These are phyloP conservation scores for Auriscalpium vulgare DNA, from an alignment of 768 basidiomycete genomes.

Conservation along the genomic window DNA sequence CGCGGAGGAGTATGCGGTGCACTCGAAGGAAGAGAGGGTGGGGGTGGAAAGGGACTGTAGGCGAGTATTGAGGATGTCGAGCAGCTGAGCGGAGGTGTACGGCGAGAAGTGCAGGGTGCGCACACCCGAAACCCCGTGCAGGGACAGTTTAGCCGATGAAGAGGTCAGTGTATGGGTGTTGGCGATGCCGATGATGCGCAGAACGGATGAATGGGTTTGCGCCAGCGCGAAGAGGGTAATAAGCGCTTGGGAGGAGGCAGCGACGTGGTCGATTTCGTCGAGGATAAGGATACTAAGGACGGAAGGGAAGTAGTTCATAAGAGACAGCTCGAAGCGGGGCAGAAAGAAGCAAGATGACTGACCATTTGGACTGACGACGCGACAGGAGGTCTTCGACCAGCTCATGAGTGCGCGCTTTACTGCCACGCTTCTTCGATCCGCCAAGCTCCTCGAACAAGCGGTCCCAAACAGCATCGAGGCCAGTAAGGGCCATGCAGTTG, in stretches of 20 bases:
- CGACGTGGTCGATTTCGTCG: conserved; percentile 83
- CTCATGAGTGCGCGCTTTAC: conserved; percentile 29
- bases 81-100: conserved; percentile 66
- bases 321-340: too few relatives aligned
- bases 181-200: conserved; percentile 79
- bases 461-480: conserved; percentile 64
- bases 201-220: conserved; percentile 36
- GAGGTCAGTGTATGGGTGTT: conserved; percentile 82
- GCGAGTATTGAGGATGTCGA: conserved; percentile 58
- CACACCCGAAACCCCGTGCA: conserved; percentile 27
- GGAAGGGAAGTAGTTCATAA: too few relatives aligned
- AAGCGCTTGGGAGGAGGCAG: conserved; percentile 50
- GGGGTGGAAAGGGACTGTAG: conserved; percentile 39
- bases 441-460: conserved; percentile 52
- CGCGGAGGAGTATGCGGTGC: too few relatives aligned
- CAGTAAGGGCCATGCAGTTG: conserved; percentile 76
- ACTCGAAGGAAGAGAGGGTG: conserved; percentile 1
- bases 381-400: conserved; percentile 37
- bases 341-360: conserved; percentile 1
- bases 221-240: conserved; percentile 63
- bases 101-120: conserved; percentile 75
- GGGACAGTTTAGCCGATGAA: conserved; percentile 30
- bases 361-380: conserved; percentile 48
- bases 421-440: conserved; percentile 30
- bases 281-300: conserved; percentile 60